Evolutionary conservation across 208 protist species (phyloP), one percentile per base, ranked within the genome.

Genomic region (Leptomonas pyrrhocoris): DNA sequence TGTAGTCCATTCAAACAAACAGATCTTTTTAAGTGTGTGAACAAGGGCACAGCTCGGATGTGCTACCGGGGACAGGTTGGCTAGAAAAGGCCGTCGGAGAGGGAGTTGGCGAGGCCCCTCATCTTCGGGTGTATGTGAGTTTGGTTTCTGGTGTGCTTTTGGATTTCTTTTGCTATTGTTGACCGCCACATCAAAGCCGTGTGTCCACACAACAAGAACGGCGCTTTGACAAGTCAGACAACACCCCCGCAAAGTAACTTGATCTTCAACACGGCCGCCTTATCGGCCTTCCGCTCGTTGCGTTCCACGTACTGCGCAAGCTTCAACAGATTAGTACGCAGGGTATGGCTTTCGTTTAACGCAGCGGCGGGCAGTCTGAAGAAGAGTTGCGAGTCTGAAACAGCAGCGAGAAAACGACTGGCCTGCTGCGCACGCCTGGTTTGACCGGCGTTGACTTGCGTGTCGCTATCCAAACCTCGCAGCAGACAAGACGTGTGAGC

Each of bases 201-300:
- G 34, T n/a, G 9, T 38, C 34, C 34, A 38, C 34, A 9, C 34
- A 38, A 9, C 34, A 38, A 38, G 7, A 9, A 38, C 3, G 34
- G 34, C 3, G 9, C 34, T 38, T 9, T 38, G 18, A 48, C 5
- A 12, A 8, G 4, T 56, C 27, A 54, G 4, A 58, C 13, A 42
- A 58, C 46, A 7, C 55, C 62, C 0, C 46, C 40, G 48, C 54
- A 76, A 11, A 76, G 54, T 18, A 76, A 62, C 31, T 38, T 28
- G n/a, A 64, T 55, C 28, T 70, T 77, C 18, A 77, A 23, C 28
- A 77, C 30, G 0, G 56, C 13, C 3, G 27, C n/a, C 38, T 8
- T 30, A 16, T 77, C 71, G 0, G 28, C 21, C 16, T 48, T 15
- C 21, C n/a, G 56, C 0, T 43, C 0, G 34, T 64, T 43, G n/a